These are phyloP conservation scores for Singerocomus inundabilis DNA, from an alignment of 1,284 basidiomycete genomes.

Conservation along the genomic window DNA sequence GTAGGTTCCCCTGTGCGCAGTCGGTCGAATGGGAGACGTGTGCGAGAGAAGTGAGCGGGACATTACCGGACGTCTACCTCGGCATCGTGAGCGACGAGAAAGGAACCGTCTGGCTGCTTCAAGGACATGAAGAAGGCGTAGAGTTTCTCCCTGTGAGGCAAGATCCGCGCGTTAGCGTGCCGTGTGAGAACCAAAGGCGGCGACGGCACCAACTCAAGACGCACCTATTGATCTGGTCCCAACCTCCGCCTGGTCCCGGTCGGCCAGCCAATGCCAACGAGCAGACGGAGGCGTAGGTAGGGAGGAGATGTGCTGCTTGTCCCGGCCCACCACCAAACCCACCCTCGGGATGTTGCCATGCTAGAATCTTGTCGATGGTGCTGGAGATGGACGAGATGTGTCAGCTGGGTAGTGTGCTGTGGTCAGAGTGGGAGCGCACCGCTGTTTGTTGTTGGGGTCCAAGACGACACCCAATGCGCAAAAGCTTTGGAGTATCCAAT, in stretches of 20 bases:
- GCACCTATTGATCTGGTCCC: slow-evolving; percentile 79
- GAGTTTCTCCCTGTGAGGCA: slow-evolving; percentile 59
- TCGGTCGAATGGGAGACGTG: too few relatives aligned
- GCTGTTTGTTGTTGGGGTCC: slow-evolving; percentile 71
- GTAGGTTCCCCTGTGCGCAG: slow-evolving; percentile 60
- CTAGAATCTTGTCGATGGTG: slow-evolving; percentile 74
- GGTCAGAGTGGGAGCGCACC: slow-evolving; percentile 42
- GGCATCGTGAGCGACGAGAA: slow-evolving; percentile 83
- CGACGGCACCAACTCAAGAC: slow-evolving; percentile 17
- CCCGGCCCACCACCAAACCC: slow-evolving; percentile 93
- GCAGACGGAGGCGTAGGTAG: slow-evolving; percentile 89
- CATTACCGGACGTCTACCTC: slow-evolving; percentile 80
- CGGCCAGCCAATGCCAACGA: slow-evolving; percentile 81
- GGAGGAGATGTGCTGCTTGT: slow-evolving; percentile 85
- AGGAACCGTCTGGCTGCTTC: slow-evolving; percentile 94
- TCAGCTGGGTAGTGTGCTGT: neutral
- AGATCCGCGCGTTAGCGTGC: neutral
- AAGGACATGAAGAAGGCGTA: slow-evolving; percentile 91
- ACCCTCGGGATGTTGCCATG: slow-evolving; percentile 77
- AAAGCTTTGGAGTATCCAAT: slow-evolving; percentile 86
- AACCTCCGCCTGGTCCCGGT: slow-evolving; percentile 72
- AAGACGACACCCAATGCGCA: slow-evolving; percentile 74
- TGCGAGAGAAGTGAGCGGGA: neutral
- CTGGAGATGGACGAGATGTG: slow-evolving; percentile 35
- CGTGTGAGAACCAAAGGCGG: neutral